A percentile compares a stretch with the other conserved stretches of the same genome.
Evolutionary conservation across 2,329 filamentous ascomycete species (phyloP).

Genomic region (Epichloe aotearoae): DNA sequence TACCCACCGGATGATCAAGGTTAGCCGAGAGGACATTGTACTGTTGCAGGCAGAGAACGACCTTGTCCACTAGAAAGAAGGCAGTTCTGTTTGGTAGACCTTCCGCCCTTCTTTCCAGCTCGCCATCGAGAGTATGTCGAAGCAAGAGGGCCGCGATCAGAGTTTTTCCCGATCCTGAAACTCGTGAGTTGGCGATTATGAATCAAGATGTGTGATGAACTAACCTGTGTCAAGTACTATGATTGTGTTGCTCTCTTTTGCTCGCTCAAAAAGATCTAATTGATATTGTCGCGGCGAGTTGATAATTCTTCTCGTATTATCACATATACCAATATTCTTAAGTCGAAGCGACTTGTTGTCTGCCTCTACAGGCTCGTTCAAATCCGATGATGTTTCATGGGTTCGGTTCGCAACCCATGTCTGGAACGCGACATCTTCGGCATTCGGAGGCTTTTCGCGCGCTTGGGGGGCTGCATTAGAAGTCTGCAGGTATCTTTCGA

Average conservation of each 20-base stretch:
- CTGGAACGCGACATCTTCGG: slow-evolving; percentile 7
- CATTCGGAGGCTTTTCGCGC: not conserved
- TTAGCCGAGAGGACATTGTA: slow-evolving; percentile 70
- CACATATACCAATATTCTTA: not conserved
- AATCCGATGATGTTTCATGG: not conserved
- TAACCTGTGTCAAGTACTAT: slow-evolving; percentile 83
- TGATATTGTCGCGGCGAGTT: slow-evolving; percentile 80
- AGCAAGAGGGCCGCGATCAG: slow-evolving; percentile 85
- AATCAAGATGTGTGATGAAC: not conserved
- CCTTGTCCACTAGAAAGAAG: slow-evolving; percentile 86
- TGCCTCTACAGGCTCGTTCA: not conserved
- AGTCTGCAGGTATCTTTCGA: slow-evolving; percentile 3
- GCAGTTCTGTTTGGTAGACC: slow-evolving; percentile 52
- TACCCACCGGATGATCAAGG: slow-evolving; percentile 59
- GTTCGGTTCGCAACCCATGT: slow-evolving; percentile 4
- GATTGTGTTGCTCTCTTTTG: slow-evolving; percentile 75
- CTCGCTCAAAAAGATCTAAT: slow-evolving; percentile 76
- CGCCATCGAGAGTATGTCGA: slow-evolving; percentile 60
- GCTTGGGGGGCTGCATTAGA: not conserved
- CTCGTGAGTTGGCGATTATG: not conserved
- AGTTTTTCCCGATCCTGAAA: slow-evolving; percentile 75
- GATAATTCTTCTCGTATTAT: slow-evolving; percentile 42
- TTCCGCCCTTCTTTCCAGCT: slow-evolving; percentile 54
- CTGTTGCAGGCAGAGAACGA: slow-evolving; percentile 84
- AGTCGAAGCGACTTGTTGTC: not conserved